These are phyloP conservation scores for Xanthoparmelia taractica DNA, from an alignment of 495 filamentous ascomycete genomes.

Conservation along the genomic window DNA sequence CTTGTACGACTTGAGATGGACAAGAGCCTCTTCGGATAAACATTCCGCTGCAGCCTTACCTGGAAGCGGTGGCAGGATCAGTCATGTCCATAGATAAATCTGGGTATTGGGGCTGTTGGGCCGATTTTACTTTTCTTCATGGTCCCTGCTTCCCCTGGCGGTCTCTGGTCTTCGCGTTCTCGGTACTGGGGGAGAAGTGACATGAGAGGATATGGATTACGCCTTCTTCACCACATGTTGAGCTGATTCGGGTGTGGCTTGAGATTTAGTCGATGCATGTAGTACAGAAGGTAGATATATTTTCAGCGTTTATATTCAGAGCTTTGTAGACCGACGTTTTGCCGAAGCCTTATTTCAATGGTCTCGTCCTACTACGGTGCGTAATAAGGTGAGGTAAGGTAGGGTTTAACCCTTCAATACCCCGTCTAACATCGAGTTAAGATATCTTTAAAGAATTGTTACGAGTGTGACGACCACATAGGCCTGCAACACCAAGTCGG, in stretches of 20 bases:
- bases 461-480: too few species aligned
- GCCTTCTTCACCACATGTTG: conserved; percentile 8
- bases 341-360: too few species aligned
- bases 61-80: conserved; percentile 6
- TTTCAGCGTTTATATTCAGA: neutral
- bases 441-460: too few species aligned
- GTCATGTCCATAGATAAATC: neutral
- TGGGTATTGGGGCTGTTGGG: neutral
- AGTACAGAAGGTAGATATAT: neutral
- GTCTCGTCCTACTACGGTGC: too few species aligned
- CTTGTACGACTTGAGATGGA: conserved; percentile 90
- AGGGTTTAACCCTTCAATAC: too few species aligned
- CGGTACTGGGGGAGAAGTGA: conserved; percentile 15
- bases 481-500: too few species aligned
- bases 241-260: neutral
- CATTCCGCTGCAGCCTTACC: conserved; percentile 48
- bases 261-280: neutral
- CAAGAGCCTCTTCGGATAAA: conserved; percentile 60
- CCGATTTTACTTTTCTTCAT: conserved; percentile 14
- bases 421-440: too few species aligned
- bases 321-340: neutral
- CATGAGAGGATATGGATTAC: neutral
- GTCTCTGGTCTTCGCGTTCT: conserved; percentile 7
- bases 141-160: neutral
- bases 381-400: too few species aligned